phyloP scores from a whole-genome alignment of 2,329 filamentous ascomycete genomes.

The Beauveria sp. region DNA sequence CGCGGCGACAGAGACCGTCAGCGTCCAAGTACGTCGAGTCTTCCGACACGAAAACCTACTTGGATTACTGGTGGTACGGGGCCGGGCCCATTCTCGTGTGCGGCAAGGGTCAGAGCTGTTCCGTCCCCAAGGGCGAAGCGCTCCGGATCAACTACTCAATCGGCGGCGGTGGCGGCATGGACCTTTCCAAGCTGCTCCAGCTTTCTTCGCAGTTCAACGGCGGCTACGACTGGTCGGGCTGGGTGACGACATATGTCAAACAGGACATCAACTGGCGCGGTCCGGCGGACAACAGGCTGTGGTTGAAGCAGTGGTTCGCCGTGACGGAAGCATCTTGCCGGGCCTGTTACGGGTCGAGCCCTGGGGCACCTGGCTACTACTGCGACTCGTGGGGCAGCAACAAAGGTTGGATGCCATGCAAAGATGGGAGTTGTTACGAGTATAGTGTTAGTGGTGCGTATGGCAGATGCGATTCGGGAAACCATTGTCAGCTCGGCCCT shows the following conservation, averaged over 20 bases:
- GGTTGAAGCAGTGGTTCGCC: slow-evolving; percentile 5
- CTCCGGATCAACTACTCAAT: not conserved
- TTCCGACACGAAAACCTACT: not conserved
- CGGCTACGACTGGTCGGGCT: not conserved
- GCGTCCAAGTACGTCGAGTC: not conserved
- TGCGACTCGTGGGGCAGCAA: not conserved
- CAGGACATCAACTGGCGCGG: not conserved
- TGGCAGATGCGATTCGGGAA: not conserved
- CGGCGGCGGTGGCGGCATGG: not conserved
- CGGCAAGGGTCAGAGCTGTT: not conserved
- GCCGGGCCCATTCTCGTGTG: not conserved
- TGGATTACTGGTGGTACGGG: slow-evolving; percentile 2
- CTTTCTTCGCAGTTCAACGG: not conserved
- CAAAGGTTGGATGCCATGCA: not conserved
- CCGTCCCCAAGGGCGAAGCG: not conserved
- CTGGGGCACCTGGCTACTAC: not conserved
- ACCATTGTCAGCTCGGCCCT: not conserved
- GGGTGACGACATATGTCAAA: not conserved
- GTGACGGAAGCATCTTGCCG: not conserved
- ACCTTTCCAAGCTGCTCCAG: not conserved
- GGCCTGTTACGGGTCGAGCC: not conserved
- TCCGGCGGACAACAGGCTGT: not conserved
- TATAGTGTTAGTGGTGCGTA: not conserved
- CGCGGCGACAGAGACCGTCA: not conserved
- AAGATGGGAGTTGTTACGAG: not conserved